These are phyloP conservation scores for Anthracocystis panici-leucophaei DNA, from an alignment of 1,284 basidiomycete genomes.

Conservation along the genomic window DNA sequence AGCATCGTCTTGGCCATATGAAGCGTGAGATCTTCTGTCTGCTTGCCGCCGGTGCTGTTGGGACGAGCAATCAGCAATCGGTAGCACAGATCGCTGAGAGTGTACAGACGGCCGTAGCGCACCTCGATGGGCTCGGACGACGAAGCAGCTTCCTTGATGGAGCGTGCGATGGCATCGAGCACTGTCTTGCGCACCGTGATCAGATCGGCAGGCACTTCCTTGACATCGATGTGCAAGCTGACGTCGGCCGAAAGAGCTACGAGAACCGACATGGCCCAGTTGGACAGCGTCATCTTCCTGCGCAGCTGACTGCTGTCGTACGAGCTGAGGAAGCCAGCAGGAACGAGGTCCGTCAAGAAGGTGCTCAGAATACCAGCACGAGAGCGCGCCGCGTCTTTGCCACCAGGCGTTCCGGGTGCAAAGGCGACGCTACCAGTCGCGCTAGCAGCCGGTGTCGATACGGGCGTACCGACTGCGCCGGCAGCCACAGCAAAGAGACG, in stretches of 20 bases:
- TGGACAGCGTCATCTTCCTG: conserved; percentile 67
- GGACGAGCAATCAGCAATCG: conserved; percentile 83
- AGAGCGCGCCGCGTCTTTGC: conserved; percentile 25
- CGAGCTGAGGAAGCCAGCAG: conserved; percentile 64
- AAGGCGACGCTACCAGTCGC: conserved; percentile 81
- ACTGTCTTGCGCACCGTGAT: conserved; percentile 88
- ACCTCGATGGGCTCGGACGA: conserved; percentile 78
- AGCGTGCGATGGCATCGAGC: conserved; percentile 85
- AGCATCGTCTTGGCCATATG: conserved; percentile 98
- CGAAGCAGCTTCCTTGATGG: conserved; percentile 82
- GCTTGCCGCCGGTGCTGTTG: conserved; percentile 70
- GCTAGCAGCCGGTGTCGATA: conserved; percentile 78
- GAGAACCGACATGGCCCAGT: conserved; percentile 90
- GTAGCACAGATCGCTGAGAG: conserved; percentile 87
- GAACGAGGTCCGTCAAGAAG: conserved; percentile 67
- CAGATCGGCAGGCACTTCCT: conserved; percentile 79
- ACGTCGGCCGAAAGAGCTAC: conserved; percentile 91
- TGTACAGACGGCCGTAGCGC: conserved; percentile 88
- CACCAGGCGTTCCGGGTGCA: conserved; percentile 66
- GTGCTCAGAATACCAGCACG: conserved; percentile 52
- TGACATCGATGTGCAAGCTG: conserved; percentile 75
- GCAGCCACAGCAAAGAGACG: conserved; percentile 63
- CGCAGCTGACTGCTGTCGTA: conserved; percentile 63
- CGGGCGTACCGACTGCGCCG: conserved; percentile 74
- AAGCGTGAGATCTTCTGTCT: conserved; percentile 81